Base-by-base conservation (phyloP, 257 asterid genomes). In the Nicotiana noctiflora region DNA sequence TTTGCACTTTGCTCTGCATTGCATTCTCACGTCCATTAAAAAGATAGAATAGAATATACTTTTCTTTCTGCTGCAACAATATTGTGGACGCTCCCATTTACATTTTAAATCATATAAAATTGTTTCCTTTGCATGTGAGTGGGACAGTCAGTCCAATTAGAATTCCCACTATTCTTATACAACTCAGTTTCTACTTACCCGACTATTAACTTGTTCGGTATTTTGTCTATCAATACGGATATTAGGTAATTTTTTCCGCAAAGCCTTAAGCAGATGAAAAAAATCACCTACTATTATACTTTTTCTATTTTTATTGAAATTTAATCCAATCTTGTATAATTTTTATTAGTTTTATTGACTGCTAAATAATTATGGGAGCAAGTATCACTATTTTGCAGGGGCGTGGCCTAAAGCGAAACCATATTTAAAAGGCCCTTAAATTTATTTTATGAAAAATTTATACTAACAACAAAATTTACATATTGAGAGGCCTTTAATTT, bases 291-390 rank as follows among this genome's bases (percentile, higher is more conserved):
- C 11, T 19, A 11, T 12, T 5, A 34, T 66, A 12, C 11, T 3
- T 67, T 81, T 25, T 80, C 34, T 4, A 34, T 80, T 81, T 80
- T 84, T 85, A 86, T 88, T 88, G 87, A 68, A 19, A 40, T 11
- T 68, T 19, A 7, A 40, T 40, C 46, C 46, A 8, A 40, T 40
- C 11, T 40, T 40, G 46, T 40, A 40, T 40, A 40, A 40, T 37
- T 37, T 7, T 37, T 10, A 37, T 6, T 37, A 37, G 7, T 40
- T 40, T 40, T 2, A 7, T 40, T 40, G 11, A 40, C 3, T 0
- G 11, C 11, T 8, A 1, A 0, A 40, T 8, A 31, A 6, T 31
- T n/a, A 4, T 67, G 18, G 31, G 31, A 37, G 76, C 37, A 67
- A 34, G n/a, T 67, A 4, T 67, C 76, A 67, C 53, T 34, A 67